phyloP scores from a whole-genome alignment of 2,329 filamentous ascomycete genomes.

The Microsporum ferrugineum region DNA sequence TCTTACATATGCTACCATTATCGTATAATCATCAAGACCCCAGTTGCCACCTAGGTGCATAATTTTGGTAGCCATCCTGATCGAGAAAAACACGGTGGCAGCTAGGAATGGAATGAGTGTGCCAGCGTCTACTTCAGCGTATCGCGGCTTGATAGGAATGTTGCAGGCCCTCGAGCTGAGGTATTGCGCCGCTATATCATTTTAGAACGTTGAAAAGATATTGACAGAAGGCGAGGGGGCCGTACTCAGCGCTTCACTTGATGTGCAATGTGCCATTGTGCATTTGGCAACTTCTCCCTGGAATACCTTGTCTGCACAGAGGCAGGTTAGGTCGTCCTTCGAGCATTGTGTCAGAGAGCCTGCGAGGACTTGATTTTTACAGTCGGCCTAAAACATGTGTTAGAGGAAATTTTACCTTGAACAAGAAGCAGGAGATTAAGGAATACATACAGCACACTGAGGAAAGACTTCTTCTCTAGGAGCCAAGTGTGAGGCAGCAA shows the following conservation, averaged over 20 bases:
- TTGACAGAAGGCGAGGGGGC: neutral
- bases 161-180: neutral
- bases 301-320: neutral
- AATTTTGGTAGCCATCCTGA: neutral
- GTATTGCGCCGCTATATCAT: neutral
- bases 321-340: neutral
- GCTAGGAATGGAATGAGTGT: neutral
- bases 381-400: neutral
- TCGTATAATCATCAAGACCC: neutral
- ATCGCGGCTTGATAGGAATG: neutral
- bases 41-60: neutral
- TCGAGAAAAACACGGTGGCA: neutral
- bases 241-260: neutral
- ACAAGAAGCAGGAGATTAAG: neutral
- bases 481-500: neutral
- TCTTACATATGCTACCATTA: neutral
- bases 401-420: neutral
- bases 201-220: neutral
- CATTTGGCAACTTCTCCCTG: neutral
- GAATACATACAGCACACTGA: neutral
- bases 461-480: neutral
- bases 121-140: neutral
- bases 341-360: neutral
- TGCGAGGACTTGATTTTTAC: neutral
- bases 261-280: neutral